phyloP scores from a whole-genome alignment of 2,329 filamentous ascomycete species.

The Fusarium torulosum region DNA sequence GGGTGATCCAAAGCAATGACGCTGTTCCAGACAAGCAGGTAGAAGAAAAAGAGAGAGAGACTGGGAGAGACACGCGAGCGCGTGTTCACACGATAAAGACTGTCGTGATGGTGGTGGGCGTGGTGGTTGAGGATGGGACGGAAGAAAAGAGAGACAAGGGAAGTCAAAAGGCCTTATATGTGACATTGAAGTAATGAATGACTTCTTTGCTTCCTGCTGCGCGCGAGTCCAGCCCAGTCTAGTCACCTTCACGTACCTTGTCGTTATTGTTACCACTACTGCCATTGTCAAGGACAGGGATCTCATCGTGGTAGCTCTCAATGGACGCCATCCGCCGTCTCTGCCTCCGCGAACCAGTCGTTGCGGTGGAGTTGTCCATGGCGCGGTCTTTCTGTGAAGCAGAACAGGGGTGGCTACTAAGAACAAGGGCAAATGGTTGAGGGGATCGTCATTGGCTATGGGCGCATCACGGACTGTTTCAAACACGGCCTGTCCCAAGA shows the following conservation, averaged over 20 bases:
- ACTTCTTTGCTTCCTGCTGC: background rate
- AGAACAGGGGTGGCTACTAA: slow-evolving; percentile 13
- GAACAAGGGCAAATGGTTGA: slow-evolving; percentile 18
- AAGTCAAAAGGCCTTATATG: slow-evolving; percentile 27
- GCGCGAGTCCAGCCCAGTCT: background rate
- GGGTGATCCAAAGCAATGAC: slow-evolving; percentile 27
- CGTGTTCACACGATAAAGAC: slow-evolving; percentile 46
- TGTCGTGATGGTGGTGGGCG: slow-evolving; percentile 34
- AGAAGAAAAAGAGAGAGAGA: slow-evolving; percentile 21
- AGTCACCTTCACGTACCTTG: slow-evolving; percentile 27
- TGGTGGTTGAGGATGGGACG: slow-evolving; percentile 17
- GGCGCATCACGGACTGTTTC: slow-evolving; percentile 32
- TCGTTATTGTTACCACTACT: slow-evolving; percentile 6
- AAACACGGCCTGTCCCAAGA: slow-evolving; percentile 28
- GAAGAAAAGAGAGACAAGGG: slow-evolving; percentile 13
- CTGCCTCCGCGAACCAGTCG: slow-evolving; percentile 33
- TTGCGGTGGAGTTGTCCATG: slow-evolving; percentile 40
- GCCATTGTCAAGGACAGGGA: slow-evolving; percentile 33
- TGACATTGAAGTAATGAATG: slow-evolving; percentile 12
- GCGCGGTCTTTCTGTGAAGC: slow-evolving; percentile 11
- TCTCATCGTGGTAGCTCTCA: slow-evolving; percentile 33
- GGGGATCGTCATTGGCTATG: slow-evolving; percentile 40
- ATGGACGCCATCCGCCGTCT: slow-evolving; percentile 32
- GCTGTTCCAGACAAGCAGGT: slow-evolving; percentile 34
- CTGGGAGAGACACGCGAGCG: slow-evolving; percentile 43